Percentiles rank a stretch among this genome's conserved stretches.
phyloP scores from a whole-genome alignment of 352 stramenopile species.

The Pythium dissimile region DNA sequence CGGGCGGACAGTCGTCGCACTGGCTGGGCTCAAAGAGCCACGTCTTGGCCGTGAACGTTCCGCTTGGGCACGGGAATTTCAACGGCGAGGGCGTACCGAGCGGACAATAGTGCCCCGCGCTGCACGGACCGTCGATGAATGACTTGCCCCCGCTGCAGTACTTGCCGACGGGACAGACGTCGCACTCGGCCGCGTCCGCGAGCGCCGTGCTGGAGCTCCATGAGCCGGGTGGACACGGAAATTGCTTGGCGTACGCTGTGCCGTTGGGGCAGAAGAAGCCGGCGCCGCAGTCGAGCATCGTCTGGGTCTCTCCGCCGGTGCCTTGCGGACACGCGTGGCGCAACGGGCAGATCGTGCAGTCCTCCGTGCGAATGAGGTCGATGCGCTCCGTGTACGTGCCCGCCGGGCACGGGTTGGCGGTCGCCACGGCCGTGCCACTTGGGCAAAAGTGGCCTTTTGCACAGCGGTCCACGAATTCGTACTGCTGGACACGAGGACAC shows the following conservation, averaged over 20 bases:
- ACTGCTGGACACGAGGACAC: constrained; percentile 67
- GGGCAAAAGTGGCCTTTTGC: constrained; percentile 73
- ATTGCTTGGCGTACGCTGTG: constrained; percentile 63
- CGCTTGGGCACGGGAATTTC: constrained; percentile 79
- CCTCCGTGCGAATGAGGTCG: constrained; percentile 58
- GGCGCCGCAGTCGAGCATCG: constrained; percentile 63
- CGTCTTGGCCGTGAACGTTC: constrained; percentile 75
- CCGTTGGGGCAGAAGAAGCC: constrained; percentile 85
- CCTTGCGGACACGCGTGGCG: constrained; percentile 68
- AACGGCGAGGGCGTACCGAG: constrained; percentile 60
- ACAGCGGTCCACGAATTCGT: constrained; percentile 57
- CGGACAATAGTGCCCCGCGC: constrained; percentile 88
- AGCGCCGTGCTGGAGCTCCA: constrained; percentile 82
- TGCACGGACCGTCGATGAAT: constrained; percentile 67
- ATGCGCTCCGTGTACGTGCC: constrained; percentile 69
- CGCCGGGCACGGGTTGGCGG: constrained; percentile 60
- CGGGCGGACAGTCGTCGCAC: constrained; percentile 75
- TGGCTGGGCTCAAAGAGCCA: constrained; percentile 72
- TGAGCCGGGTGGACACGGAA: constrained; percentile 80
- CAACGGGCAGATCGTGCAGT: constrained; percentile 78
- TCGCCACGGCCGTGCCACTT: constrained; percentile 46
- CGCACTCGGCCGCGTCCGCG: constrained; percentile 59
- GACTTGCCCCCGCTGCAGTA: constrained; percentile 86
- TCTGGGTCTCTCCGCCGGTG: constrained; percentile 64
- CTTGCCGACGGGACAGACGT: constrained; percentile 74